Percentiles rank a stretch among this genome's conserved stretches.
Conservation (phyloP, 805 yeast genomes). For the Kodamaea kaohsiungensis region DNA sequence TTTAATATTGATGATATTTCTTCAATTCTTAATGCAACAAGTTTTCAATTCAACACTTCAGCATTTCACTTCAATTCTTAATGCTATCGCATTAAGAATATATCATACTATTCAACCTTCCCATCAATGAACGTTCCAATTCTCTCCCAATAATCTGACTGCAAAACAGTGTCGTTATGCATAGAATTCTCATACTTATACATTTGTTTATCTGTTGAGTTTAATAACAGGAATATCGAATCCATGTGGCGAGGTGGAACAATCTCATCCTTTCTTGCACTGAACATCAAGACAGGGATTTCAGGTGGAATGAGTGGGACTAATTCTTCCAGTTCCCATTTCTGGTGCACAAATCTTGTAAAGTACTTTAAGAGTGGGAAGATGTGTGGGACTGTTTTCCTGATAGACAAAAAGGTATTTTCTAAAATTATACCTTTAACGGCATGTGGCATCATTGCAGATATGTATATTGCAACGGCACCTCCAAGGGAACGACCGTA, state of each 20-base stretch:
- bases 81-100: too few species aligned
- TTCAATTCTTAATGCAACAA: too few species aligned
- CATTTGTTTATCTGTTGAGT: conserved; percentile 51
- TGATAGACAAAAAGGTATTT: conserved; percentile 79
- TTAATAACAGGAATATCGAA: conserved; percentile 52
- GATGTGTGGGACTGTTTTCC: conserved; percentile 69
- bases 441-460: conserved; percentile 52
- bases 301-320: conserved; percentile 51
- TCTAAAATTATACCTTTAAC: conserved; percentile 74
- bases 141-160: conserved; percentile 75
- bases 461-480: conserved; percentile 85
- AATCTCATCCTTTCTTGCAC: conserved; percentile 80
- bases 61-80: too few species aligned
- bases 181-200: conserved; percentile 57
- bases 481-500: conserved; percentile 95
- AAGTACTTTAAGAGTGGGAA: conserved; percentile 66
- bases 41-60: too few species aligned
- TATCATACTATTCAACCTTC: conserved; percentile 24
- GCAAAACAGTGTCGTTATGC: conserved; percentile 83
- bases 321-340: conserved; percentile 76
- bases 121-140: conserved; percentile 55
- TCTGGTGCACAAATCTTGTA: conserved; percentile 66
- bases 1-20: too few species aligned
- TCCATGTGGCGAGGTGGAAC: conserved; percentile 89
- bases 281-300: conserved; percentile 68